Conservation (phyloP, 2,329 filamentous ascomycete species). For the Talaromyces sp. region DNA sequence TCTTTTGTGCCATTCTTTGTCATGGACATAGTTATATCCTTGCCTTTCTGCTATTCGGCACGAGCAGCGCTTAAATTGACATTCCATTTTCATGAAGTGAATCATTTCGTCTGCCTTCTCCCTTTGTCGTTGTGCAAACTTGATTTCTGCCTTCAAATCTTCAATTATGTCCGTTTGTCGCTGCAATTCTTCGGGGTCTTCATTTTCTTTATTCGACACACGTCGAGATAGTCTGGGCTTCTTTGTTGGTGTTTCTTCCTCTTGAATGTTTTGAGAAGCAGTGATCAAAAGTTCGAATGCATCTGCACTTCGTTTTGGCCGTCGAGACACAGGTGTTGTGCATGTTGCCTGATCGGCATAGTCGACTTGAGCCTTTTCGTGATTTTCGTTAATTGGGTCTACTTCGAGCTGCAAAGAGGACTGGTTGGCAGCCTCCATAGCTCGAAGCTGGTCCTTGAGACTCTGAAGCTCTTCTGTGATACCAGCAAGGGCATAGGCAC, state of each 20-base stretch:
- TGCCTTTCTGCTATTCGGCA: slow-evolving; percentile 43
- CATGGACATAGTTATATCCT: slow-evolving; percentile 37
- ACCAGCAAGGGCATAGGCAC: slow-evolving; percentile 42
- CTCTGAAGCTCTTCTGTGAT: slow-evolving; percentile 42
- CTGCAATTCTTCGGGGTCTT: slow-evolving; percentile 18
- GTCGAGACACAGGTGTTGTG: slow-evolving; percentile 26
- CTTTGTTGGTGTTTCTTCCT: slow-evolving; percentile 30
- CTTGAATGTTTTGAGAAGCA: slow-evolving; percentile 9
- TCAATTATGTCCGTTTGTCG: slow-evolving; percentile 42
- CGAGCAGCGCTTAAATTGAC: slow-evolving; percentile 45
- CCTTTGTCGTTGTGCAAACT: slow-evolving; percentile 47
- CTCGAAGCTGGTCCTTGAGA: slow-evolving; percentile 38
- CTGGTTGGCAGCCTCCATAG: slow-evolving; percentile 34
- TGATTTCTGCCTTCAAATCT: slow-evolving; percentile 46
- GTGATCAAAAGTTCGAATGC: slow-evolving; percentile 20
- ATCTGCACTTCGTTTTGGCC: slow-evolving; percentile 31
- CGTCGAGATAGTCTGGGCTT: slow-evolving; percentile 29
- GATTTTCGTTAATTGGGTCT: slow-evolving; percentile 23
- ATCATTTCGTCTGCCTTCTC: slow-evolving; percentile 54
- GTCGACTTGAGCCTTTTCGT: slow-evolving; percentile 15
- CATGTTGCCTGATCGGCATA: slow-evolving; percentile 27
- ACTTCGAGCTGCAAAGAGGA: slow-evolving; percentile 29
- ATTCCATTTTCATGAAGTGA: slow-evolving; percentile 47
- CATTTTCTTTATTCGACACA: slow-evolving; percentile 22
- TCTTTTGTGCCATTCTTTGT: slow-evolving; percentile 26